phyloP scores from a whole-genome alignment of 768 basidiomycete species.

The Podaxis pistillaris region DNA sequence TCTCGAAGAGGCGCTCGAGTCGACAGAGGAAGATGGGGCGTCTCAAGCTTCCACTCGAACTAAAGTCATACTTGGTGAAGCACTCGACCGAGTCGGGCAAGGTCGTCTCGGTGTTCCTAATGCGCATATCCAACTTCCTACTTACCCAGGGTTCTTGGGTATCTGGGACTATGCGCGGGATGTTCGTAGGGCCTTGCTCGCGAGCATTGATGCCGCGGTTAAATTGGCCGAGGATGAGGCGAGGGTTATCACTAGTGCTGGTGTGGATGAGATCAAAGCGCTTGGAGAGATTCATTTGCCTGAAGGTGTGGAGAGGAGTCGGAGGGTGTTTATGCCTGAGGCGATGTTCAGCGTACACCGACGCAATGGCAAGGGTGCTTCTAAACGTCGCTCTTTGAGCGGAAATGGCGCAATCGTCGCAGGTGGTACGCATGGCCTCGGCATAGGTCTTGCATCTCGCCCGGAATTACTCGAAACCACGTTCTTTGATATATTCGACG shows the following conservation, averaged over 20 bases:
- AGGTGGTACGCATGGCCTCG: constrained; percentile 77
- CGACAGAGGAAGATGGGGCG: constrained; percentile 73
- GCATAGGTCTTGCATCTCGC: constrained; percentile 77
- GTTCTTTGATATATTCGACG: constrained; percentile 83
- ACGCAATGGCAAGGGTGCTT: constrained; percentile 39
- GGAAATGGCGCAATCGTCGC: constrained; percentile 60
- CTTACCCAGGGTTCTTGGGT: constrained; percentile 79
- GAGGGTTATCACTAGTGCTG: constrained; percentile 57
- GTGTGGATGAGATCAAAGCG: constrained; percentile 63
- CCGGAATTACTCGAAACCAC: constrained; percentile 77
- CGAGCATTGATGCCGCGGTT: constrained; percentile 79
- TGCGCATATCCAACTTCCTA: constrained; percentile 54
- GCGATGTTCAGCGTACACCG: constrained; percentile 84
- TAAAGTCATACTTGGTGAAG: constrained; percentile 56
- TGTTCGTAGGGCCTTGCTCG: constrained; percentile 74
- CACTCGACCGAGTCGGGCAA: constrained; percentile 72
- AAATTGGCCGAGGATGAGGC: constrained; percentile 82
- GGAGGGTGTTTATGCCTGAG: constrained; percentile 91
- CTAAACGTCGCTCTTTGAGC: constrained; percentile 36
- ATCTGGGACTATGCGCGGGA: constrained; percentile 87
- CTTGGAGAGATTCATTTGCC: constrained; percentile 81
- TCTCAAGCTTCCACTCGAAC: constrained; percentile 51
- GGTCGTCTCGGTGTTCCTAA: constrained; percentile 68
- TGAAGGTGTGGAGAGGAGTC: constrained; percentile 74
- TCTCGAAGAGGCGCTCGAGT: constrained; percentile 77